Conservation (phyloP, 164 flowering plant genomes). For the Saururus chinensis region DNA sequence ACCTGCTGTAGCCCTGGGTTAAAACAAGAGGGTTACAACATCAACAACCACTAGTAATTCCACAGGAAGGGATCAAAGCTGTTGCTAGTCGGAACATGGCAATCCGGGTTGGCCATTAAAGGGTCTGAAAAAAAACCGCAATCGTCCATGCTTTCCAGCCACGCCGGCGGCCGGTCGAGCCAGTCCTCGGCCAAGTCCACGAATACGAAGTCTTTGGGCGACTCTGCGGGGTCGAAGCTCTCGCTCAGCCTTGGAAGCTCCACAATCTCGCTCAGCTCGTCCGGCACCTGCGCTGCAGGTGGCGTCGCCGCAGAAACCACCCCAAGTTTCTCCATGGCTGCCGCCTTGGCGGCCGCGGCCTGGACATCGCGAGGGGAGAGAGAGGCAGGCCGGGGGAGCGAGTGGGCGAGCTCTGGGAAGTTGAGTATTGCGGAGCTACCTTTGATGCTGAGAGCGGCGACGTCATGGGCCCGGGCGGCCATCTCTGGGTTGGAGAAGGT, state of each 20-base stretch:
- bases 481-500: constrained; percentile 70
- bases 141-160: constrained; percentile 23
- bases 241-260: constrained; percentile 43
- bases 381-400: constrained; percentile 52
- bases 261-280: constrained; percentile 52
- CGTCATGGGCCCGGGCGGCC: constrained; percentile 92
- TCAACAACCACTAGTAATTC: constrained; percentile 12
- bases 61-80: constrained; percentile 25
- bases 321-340: constrained; percentile 41
- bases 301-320: constrained; percentile 7
- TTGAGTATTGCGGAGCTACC: constrained; percentile 62
- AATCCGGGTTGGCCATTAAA: constrained; percentile 13
- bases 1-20: background rate
- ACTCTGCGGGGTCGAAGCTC: constrained; percentile 14
- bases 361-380: constrained; percentile 53
- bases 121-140: constrained; percentile 9
- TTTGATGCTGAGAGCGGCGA: constrained; percentile 61
- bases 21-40: constrained; percentile 2
- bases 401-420: constrained; percentile 53
- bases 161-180: constrained; percentile 22
- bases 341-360: constrained; percentile 69
- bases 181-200: constrained; percentile 27
- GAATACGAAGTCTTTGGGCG: constrained; percentile 21
- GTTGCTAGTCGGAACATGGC: constrained; percentile 8
- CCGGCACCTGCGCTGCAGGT: constrained; percentile 25